phyloP scores from a whole-genome alignment of 202 grass and related monocot genomes.

The Thinopyrum obtusiflorum region DNA sequence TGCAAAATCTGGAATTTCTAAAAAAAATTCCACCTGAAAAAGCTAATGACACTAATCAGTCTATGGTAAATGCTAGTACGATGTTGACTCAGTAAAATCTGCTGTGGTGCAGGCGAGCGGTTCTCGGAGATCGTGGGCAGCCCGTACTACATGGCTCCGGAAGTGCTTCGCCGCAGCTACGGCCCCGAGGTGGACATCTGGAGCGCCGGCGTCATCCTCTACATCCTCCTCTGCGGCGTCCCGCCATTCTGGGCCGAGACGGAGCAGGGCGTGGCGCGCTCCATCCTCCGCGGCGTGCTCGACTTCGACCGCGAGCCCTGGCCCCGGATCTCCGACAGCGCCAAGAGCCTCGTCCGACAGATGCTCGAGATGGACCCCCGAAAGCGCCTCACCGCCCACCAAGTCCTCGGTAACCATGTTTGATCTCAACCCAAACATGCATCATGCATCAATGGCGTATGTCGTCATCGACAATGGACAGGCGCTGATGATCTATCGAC shows the following conservation, averaged over 20 bases:
- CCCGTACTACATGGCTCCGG: constrained; percentile 68
- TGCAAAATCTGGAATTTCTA: too few relatives aligned
- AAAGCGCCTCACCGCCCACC: constrained; percentile 55
- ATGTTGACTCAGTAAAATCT: neutral
- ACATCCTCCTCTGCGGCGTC: constrained; percentile 62
- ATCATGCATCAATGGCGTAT: neutral
- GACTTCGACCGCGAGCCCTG: constrained; percentile 62
- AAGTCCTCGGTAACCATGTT: constrained; percentile 48
- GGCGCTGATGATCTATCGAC: neutral
- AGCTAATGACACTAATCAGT: too few relatives aligned
- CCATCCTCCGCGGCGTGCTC: constrained; percentile 54
- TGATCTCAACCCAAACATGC: neutral
- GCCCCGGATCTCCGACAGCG: constrained; percentile 58
- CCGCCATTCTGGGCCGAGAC: constrained; percentile 61
- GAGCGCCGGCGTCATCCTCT: constrained; percentile 60
- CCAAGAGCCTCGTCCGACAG: constrained; percentile 58
- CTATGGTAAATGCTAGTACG: too few relatives aligned
- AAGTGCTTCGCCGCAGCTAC: constrained; percentile 52
- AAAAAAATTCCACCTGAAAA: too few relatives aligned
- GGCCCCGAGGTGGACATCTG: constrained; percentile 57
- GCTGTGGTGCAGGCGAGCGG: constrained; percentile 35
- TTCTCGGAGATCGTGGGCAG: constrained; percentile 68
- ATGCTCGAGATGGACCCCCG: constrained; percentile 66
- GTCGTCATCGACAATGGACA: neutral
- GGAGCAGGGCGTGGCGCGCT: constrained; percentile 70